A percentile compares a stretch with the other conserved stretches of the same genome.
Conservation (phyloP, 176 grass and related monocot genomes). For the Zea luxurians region DNA sequence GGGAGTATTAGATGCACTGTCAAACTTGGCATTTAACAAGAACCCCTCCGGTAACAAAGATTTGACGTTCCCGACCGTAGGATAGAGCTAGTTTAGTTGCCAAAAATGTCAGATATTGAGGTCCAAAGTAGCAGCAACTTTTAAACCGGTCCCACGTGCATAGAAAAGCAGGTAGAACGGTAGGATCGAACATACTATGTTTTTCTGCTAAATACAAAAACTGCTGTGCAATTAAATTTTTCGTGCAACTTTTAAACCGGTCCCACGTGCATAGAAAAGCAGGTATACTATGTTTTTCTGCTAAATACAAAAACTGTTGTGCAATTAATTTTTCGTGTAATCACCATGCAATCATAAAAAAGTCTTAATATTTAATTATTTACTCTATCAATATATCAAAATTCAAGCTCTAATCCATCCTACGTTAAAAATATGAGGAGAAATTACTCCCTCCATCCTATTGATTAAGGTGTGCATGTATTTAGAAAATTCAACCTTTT, state of each 20-base stretch:
- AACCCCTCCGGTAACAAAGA: not conserved
- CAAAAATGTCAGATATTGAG: not conserved
- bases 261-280: not conserved
- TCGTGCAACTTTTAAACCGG: not conserved
- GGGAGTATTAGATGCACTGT: too few species aligned
- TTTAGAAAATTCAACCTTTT: too few species aligned
- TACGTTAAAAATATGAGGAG: too few species aligned
- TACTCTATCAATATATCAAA: too few species aligned
- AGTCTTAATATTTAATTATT: too few species aligned
- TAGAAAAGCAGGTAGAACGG: not conserved
- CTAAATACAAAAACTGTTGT: too few species aligned
- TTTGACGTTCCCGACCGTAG: not conserved
- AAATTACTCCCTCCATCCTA: too few species aligned
- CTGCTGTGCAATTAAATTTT: too few species aligned
- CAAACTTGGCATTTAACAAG: not conserved
- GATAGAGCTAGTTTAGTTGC: not conserved
- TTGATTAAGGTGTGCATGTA: too few species aligned
- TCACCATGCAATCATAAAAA: too few species aligned
- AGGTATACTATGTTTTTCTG: conserved; percentile 5
- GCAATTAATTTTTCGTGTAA: too few species aligned
- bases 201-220: not conserved
- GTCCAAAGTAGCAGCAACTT: not conserved
- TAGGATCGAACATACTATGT: conserved; percentile 17
- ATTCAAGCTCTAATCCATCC: too few species aligned
- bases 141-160: not conserved